A percentile compares a stretch with the other conserved stretches of the same genome.
These are phyloP conservation scores for Pseudonitzschia delicatissima DNA, from an alignment of 108 stramenopile species.

Conservation along the genomic window DNA sequence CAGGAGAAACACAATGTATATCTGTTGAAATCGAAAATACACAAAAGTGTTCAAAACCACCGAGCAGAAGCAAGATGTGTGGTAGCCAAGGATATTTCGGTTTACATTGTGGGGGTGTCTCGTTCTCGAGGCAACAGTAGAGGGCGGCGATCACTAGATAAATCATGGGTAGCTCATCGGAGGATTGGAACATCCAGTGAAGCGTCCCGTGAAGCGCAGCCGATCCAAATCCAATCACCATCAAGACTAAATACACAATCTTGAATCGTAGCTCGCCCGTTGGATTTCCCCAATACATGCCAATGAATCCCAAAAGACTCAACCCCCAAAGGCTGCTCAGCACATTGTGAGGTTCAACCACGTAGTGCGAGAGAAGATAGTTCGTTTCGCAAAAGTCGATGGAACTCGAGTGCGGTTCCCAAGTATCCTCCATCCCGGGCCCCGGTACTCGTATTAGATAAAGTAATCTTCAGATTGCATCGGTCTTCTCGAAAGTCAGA, in stretches of 20 bases:
- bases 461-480: conserved; percentile 10
- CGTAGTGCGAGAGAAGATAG: conserved; percentile 26
- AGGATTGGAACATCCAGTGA: conserved; percentile 33
- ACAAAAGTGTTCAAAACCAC: conserved; percentile 24
- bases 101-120: conserved; percentile 9
- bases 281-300: conserved; percentile 26
- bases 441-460: neutral
- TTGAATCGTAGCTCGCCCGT: conserved; percentile 30
- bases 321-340: conserved; percentile 33
- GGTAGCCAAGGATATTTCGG: conserved; percentile 27
- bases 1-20: conserved; percentile 31
- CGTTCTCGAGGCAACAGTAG: neutral
- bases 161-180: conserved; percentile 44
- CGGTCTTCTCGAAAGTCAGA: too few species aligned
- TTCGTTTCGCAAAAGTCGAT: conserved; percentile 49
- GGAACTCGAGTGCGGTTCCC: conserved; percentile 38
- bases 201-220: conserved; percentile 35
- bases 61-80: conserved; percentile 4
- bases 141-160: conserved; percentile 17
- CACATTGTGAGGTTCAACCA: conserved; percentile 42
- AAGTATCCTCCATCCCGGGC: conserved; percentile 3
- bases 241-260: conserved; percentile 26
- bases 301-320: conserved; percentile 26
- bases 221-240: conserved; percentile 40
- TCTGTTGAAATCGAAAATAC: conserved; percentile 35